Conservation (phyloP, 225 moss, liverwort and hornwort species). For the Anthoceros angustus region DNA sequence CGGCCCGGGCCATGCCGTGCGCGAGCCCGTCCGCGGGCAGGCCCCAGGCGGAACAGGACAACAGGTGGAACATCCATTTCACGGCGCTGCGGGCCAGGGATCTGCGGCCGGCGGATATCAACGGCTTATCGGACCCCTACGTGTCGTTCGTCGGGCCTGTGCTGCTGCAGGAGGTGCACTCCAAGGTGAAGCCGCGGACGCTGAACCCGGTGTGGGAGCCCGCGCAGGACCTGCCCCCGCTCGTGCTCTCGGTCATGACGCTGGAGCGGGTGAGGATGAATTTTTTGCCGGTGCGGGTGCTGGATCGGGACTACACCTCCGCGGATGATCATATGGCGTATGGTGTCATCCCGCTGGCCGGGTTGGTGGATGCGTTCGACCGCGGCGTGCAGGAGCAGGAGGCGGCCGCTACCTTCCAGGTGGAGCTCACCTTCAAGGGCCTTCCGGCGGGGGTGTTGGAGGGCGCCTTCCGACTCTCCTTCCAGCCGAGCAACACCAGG, state of each 20-base stretch:
- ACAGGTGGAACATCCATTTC: conserved; percentile 75
- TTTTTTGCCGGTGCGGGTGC: conserved; percentile 65
- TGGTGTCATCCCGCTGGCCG: conserved; percentile 62
- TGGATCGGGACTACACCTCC: conserved; percentile 59
- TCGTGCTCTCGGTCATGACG: conserved; percentile 72
- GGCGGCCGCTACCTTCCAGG: conserved; percentile 49
- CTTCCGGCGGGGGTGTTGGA: conserved; percentile 86
- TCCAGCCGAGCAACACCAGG: conserved; percentile 43
- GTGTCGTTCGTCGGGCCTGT: conserved; percentile 94
- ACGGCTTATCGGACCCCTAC: conserved; percentile 91
- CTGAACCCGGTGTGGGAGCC: conserved; percentile 97
- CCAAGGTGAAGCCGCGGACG: conserved; percentile 91
- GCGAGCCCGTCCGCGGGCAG: conserved; percentile 11
- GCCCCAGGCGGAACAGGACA: background rate
- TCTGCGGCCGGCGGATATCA: conserved; percentile 85
- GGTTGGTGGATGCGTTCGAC: conserved; percentile 56
- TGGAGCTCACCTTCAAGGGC: conserved; percentile 71
- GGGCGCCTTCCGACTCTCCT: conserved; percentile 79
- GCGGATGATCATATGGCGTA: conserved; percentile 39
- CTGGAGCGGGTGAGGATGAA: conserved; percentile 83
- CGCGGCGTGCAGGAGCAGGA: conserved; percentile 31
- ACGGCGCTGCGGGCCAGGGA: conserved; percentile 85
- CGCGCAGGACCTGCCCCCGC: conserved; percentile 66
- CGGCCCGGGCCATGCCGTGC: conserved; percentile 74
- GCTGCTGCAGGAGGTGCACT: conserved; percentile 64